Evolutionary conservation across 768 basidiomycete species (phyloP).

Genomic region (button mushroom (Agaricus bisporus)): DNA sequence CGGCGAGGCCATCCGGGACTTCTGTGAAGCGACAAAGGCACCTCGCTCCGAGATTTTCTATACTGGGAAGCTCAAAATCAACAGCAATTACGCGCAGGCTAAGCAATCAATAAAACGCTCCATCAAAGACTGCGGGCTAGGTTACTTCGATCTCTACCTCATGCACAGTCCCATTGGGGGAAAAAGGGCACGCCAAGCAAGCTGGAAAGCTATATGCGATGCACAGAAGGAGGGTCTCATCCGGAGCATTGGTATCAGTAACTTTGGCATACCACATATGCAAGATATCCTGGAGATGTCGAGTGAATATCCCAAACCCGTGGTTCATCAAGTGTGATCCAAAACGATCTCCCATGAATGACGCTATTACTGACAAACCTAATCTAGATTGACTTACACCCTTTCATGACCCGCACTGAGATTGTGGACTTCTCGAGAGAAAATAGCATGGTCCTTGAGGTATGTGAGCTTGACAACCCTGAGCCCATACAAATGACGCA

Average conservation of each 20-base stretch:
- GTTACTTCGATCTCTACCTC: constrained; percentile 66
- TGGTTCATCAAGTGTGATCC: constrained; percentile 50
- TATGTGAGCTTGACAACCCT: constrained; percentile 20
- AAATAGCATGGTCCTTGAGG: constrained; percentile 58
- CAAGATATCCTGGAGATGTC: constrained; percentile 37
- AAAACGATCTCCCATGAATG: background rate
- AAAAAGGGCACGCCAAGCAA: constrained; percentile 44
- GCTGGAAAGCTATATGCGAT: constrained; percentile 62
- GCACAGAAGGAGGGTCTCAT: constrained; percentile 55
- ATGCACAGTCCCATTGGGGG: constrained; percentile 68
- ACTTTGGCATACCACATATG: constrained; percentile 54
- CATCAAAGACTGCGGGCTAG: constrained; percentile 47
- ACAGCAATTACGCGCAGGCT: constrained; percentile 44
- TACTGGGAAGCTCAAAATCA: constrained; percentile 63
- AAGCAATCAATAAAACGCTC: constrained; percentile 47
- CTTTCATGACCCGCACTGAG: constrained; percentile 62
- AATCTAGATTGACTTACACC: constrained; percentile 49
- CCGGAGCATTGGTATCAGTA: constrained; percentile 61
- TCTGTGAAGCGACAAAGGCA: constrained; percentile 16
- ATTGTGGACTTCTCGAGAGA: constrained; percentile 55
- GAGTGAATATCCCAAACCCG: constrained; percentile 40
- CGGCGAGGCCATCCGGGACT: background rate
- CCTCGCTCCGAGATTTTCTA: constrained; percentile 60
- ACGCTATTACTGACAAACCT: background rate
- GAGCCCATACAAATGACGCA: constrained; percentile 7